Base-by-base conservation (phyloP, 2,329 filamentous ascomycete species). In the Geoglossum cookeanum region DNA sequence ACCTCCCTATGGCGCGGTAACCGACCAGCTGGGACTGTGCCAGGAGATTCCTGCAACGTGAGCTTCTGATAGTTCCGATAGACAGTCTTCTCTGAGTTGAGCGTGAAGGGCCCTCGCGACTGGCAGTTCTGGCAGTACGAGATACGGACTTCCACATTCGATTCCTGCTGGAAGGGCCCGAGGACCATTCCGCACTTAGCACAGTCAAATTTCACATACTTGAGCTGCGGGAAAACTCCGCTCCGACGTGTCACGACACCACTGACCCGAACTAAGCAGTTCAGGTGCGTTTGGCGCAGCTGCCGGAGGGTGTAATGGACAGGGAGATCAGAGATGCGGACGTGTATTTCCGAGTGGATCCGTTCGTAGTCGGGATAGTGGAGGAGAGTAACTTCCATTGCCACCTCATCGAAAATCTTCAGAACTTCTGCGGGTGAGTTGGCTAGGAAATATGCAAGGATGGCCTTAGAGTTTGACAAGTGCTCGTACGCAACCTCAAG, bases 21-120 rank as follows among this genome's bases (percentile, higher is more conserved):
- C 70, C 92, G 90, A 65, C 92, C 92, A 39, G 94, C 90, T 3
- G 92, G 94, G 2, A 98, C 92, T 5, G 92, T 97, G 57, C 92
- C 94, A 3, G 92, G 92, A 0, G 94, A 95, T 69, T 98, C 92
- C 67, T 98, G 92, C 11, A 98, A 78, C 0, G 92, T 98, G 64
- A 98, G 76, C 68, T 96, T 98, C 69, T 98, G 92, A 71, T 96
- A 98, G 70, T 98, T 98, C 61, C 92, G 85, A 72, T 98, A 98
- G 15, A 98, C 86, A 0, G 92, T 98, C 75, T 95, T 94, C 68
- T 97, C 92, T 3, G 89, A 92, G 72, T 97, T 97, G 62, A 98
- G 75, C 0, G 84, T 94, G 67, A 98, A 98, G 0, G 92, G 94
- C 0, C 92, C 92, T 45, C 88, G 83, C 44, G 88, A 94, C 71